Conservation (phyloP, 495 filamentous ascomycete species). For the Talaromyces wortmannii region DNA sequence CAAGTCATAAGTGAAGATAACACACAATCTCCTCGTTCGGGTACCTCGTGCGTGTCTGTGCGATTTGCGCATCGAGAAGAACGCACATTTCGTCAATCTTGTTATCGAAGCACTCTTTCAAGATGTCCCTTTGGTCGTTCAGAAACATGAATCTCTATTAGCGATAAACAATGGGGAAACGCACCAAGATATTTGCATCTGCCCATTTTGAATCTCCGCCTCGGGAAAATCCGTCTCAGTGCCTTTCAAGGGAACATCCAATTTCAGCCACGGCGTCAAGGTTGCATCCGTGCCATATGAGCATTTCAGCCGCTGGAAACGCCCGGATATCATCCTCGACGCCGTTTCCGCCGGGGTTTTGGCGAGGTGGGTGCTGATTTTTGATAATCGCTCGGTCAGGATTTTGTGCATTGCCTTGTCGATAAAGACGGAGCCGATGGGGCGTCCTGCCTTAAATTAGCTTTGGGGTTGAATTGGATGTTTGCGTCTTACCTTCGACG, state of each 20-base stretch:
- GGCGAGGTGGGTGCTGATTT: conserved; percentile 12
- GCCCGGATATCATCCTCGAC: conserved; percentile 26
- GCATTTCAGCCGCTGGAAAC: conserved; percentile 32
- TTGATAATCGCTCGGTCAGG: conserved; percentile 15
- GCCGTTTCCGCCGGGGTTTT: conserved; percentile 15
- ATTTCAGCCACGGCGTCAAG: conserved; percentile 15
- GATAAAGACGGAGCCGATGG: conserved; percentile 34
- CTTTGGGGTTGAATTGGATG: not conserved
- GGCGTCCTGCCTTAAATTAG: conserved; percentile 12
- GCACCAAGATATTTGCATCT: conserved; percentile 27
- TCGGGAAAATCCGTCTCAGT: conserved; percentile 12
- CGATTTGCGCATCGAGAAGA: conserved; percentile 48
- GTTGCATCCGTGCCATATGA: conserved; percentile 25
- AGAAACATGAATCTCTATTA: not conserved
- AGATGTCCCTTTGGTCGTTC: not conserved
- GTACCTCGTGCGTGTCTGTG: conserved; percentile 36
- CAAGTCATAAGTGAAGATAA: not conserved
- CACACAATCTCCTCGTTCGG: conserved; percentile 41
- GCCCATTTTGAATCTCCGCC: conserved; percentile 21
- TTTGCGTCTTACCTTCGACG: conserved; percentile 23
- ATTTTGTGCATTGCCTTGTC: conserved; percentile 21
- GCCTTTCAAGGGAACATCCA: conserved; percentile 22
- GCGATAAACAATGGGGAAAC: not conserved
- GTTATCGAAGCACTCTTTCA: conserved; percentile 36
- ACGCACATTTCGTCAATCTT: conserved; percentile 46